phyloP scores from a whole-genome alignment of 2,329 filamentous ascomycete species.

The Xylariaceae sp. region DNA sequence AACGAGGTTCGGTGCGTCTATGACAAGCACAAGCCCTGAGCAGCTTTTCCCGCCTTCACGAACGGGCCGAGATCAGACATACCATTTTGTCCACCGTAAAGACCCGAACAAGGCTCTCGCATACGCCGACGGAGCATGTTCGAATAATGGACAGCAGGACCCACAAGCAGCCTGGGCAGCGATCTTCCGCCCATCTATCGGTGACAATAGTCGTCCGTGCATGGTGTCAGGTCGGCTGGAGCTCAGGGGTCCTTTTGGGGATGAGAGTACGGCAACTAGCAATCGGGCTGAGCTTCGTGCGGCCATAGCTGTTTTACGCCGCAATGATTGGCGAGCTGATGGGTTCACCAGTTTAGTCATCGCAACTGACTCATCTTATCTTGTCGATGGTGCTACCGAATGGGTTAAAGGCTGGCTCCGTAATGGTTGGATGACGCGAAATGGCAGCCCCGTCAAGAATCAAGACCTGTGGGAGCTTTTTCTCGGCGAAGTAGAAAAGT shows the following conservation, averaged over 20 bases:
- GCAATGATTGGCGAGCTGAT: conserved; percentile 41
- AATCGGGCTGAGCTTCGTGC: conserved; percentile 54
- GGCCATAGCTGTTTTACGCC: conserved; percentile 45
- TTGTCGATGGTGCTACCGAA: conserved; percentile 42
- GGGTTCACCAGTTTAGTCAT: conserved; percentile 43
- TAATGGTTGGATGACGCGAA: conserved; percentile 42
- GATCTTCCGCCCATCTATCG: conserved; percentile 7
- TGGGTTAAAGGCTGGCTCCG: conserved; percentile 42
- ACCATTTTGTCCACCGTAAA: conserved; percentile 11
- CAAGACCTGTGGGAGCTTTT: conserved; percentile 50
- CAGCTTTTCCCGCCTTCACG: conserved; percentile 11
- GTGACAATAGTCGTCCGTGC: conserved; percentile 7
- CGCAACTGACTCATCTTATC: conserved; percentile 52
- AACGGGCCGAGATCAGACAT: conserved; percentile 2
- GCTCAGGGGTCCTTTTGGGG: conserved; percentile 15
- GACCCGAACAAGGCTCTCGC: conserved; percentile 12
- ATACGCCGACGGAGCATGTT: conserved; percentile 16
- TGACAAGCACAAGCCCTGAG: conserved; percentile 5
- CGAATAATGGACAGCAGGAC: conserved; percentile 12
- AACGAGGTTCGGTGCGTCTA: conserved; percentile 8
- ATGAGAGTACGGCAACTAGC: conserved; percentile 14
- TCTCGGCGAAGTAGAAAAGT: conserved; percentile 37
- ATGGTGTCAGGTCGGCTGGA: conserved; percentile 14
- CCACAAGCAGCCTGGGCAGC: conserved; percentile 15
- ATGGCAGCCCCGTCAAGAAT: conserved; percentile 41